These are phyloP conservation scores for Vitis riparia DNA, from an alignment of 164 flowering plant genomes.

Conservation along the genomic window DNA sequence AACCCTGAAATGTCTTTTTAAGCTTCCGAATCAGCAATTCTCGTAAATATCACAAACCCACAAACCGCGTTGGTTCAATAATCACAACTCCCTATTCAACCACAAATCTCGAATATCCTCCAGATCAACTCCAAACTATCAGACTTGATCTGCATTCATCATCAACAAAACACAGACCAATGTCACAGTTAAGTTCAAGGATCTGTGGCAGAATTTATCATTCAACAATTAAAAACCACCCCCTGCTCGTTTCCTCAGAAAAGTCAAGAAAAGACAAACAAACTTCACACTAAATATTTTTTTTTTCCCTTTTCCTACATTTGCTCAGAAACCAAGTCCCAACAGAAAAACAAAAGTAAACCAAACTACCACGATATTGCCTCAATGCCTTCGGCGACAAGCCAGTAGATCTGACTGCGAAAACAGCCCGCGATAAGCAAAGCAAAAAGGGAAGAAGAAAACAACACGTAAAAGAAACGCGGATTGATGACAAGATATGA, in stretches of 20 bases:
- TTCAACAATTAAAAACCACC: not conserved
- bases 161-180: not conserved
- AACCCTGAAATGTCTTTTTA: not conserved
- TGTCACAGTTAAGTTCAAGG: not conserved
- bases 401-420: conserved; percentile 23
- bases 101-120: not conserved
- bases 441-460: not conserved
- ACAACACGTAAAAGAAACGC: conserved; percentile 35
- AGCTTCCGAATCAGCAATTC: not conserved
- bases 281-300: not conserved
- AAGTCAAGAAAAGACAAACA: not conserved
- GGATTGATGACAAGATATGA: conserved; percentile 29
- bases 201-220: not conserved
- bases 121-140: not conserved
- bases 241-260: not conserved
- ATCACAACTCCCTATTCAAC: not conserved
- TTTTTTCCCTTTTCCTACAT: too few relatives aligned
- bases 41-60: not conserved
- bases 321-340: not conserved
- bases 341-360: not conserved
- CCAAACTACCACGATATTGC: conserved; percentile 17
- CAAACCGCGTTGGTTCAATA: not conserved
- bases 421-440: conserved; percentile 7
- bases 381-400: not conserved
- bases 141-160: conserved; percentile 14